Evolutionary conservation across 2,329 filamentous ascomycete species (phyloP).

Genomic region (Arthroderma uncinatum): DNA sequence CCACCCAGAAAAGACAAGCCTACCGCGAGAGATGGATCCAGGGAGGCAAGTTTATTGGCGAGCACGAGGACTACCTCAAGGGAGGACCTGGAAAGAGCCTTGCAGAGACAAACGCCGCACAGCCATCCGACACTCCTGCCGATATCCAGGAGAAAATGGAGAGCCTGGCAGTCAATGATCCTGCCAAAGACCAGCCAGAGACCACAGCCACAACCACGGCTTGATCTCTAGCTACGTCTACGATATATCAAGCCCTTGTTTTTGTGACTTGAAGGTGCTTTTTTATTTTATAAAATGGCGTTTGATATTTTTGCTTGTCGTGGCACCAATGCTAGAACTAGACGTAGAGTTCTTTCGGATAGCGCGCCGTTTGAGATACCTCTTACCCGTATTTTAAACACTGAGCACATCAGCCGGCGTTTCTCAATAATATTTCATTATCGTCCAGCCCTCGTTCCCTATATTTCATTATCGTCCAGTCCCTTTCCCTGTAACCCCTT

Average conservation of each 20-base stretch:
- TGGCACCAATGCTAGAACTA: not conserved
- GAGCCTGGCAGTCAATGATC: constrained; percentile 10
- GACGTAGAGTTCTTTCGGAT: not conserved
- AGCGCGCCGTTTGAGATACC: not conserved
- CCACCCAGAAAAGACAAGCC: constrained; percentile 52
- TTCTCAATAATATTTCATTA: not conserved
- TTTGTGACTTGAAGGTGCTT: not conserved
- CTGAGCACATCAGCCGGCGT: not conserved
- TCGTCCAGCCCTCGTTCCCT: not conserved
- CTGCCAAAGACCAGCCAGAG: not conserved
- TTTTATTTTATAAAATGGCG: not conserved
- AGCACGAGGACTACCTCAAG: constrained; percentile 76
- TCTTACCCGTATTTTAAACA: not conserved
- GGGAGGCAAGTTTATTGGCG: constrained; percentile 70
- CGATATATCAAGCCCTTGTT: not conserved
- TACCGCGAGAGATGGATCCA: constrained; percentile 62
- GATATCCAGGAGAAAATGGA: constrained; percentile 16
- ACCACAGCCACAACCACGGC: not conserved
- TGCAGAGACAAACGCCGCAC: constrained; percentile 21
- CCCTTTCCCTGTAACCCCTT: not conserved
- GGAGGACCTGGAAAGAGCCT: constrained; percentile 45
- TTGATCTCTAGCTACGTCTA: not conserved
- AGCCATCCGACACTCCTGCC: not conserved
- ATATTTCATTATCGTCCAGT: not conserved
- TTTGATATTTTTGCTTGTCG: not conserved